Evolutionary conservation across 83 land plant species (phyloP).

Genomic region (Picea abies): DNA sequence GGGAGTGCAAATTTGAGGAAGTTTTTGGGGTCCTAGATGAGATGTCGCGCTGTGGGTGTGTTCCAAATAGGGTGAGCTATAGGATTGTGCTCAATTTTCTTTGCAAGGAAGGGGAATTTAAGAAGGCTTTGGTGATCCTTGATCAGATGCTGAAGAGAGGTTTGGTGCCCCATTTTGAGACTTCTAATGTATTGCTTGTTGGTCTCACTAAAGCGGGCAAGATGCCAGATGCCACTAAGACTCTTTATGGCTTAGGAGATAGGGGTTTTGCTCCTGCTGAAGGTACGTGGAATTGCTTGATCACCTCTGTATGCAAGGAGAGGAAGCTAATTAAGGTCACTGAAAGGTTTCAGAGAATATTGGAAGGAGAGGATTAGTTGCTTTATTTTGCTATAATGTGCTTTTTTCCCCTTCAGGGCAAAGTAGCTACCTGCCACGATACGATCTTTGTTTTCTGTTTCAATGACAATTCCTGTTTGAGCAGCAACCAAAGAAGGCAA

Average conservation of each 20-base stretch:
- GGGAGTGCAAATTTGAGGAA: conserved; percentile 42
- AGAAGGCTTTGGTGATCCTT: conserved; percentile 40
- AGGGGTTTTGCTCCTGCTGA: conserved; percentile 57
- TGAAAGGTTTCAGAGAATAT: conserved; percentile 29
- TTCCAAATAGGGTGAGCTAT: conserved; percentile 55
- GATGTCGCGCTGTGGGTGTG: conserved; percentile 43
- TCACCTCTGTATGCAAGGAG: conserved; percentile 46
- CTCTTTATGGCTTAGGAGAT: conserved; percentile 36
- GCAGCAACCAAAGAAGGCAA: background rate
- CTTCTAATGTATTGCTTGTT: conserved; percentile 53
- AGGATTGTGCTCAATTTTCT: conserved; percentile 59
- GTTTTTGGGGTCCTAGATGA: conserved; percentile 56
- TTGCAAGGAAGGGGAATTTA: conserved; percentile 37
- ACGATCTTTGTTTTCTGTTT: background rate
- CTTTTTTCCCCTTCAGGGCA: background rate
- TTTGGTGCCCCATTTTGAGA: conserved; percentile 50
- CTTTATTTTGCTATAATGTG: background rate
- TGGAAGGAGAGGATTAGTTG: background rate
- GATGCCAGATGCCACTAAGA: conserved; percentile 34
- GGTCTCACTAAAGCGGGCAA: conserved; percentile 44
- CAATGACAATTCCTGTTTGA: background rate
- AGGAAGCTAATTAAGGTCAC: conserved; percentile 45
- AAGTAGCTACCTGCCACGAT: background rate
- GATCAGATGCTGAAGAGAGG: conserved; percentile 59
- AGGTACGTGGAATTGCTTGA: conserved; percentile 43